Base-by-base conservation (phyloP, 164 flowering plant species). In the Dillenia turbinata region DNA sequence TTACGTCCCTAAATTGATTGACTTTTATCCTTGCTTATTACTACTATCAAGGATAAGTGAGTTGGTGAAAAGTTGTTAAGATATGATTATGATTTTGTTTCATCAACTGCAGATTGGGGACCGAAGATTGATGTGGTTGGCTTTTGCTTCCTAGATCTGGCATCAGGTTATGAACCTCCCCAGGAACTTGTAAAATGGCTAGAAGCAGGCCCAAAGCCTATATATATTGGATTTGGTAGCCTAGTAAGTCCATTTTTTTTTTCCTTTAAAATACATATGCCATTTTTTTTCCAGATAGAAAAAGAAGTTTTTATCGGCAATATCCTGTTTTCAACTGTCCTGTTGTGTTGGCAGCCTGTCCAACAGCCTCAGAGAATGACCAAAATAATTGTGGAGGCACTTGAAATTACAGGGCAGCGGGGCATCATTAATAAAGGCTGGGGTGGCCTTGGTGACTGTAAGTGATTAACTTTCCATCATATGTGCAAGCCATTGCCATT, bases 391-490 rank as follows among this genome's bases (percentile, higher is more conserved):
- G 96, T 95, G 73, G 80, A 88, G 46, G 97, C 97, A 44, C 72
- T 95, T 66, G 83, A 90, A 80, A 64, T 33, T 33, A 95, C 99
- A 65, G 83, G 84, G 64, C 96, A 89, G 67, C 83, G 99, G 81
- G 99, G 99, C 49, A 90, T 95, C 65, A 88, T 92, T 50, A 95
- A 92, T 78, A 92, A 87, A 77, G 99, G 97, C 52, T 95, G 99
- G 99, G 97, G 99, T 73, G 99, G 97, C 62, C 92, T 95, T 71
- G 99, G 99, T 17, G 64, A 92, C 65, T 82, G 99, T 95, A 74
- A 83, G 96, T 86, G 50, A 19, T 26, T 15, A 6, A 44, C 15
- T 55, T 2, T 8, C 17, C 33, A 45, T 48, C 9, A 12, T 49
- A 5, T 33, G 40, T 33, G 6, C 40, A 33, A 33, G 40, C 6